Percentiles rank a stretch among this genome's conserved stretches.
phyloP scores from a whole-genome alignment of 2,329 filamentous ascomycete species.

The Verticillium longisporum region DNA sequence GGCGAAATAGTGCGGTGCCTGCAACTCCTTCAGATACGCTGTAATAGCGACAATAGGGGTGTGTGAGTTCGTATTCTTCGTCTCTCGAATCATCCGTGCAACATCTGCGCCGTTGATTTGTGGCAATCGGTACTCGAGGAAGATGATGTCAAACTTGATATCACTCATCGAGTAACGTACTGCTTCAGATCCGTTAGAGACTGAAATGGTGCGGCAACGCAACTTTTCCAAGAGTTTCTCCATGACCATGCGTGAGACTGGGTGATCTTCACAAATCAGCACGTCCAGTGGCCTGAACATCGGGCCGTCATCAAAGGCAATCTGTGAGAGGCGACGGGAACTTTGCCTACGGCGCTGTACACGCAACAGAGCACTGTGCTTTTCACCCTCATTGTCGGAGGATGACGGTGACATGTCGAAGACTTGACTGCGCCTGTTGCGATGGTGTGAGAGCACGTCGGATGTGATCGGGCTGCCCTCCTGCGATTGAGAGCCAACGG shows the following conservation, averaged over 20 bases:
- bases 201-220: conserved; percentile 87
- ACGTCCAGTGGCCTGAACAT: conserved; percentile 88
- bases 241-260: conserved; percentile 97
- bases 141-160: conserved; percentile 97
- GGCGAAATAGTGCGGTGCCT: conserved; percentile 92
- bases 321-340: conserved; percentile 87
- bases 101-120: conserved; percentile 94
- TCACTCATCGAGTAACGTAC: conserved; percentile 92
- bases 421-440: conserved; percentile 88
- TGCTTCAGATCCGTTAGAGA: conserved; percentile 83
- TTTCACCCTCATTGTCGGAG: conserved; percentile 92
- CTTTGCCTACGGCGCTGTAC: conserved; percentile 94
- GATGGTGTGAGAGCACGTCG: conserved; percentile 65
- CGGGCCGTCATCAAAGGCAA: conserved; percentile 77
- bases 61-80: conserved; percentile 87
- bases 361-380: conserved; percentile 81
- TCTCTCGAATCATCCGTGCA: conserved; percentile 95
- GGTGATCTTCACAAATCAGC: conserved; percentile 95
- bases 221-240: conserved; percentile 94
- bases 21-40: conserved; percentile 94
- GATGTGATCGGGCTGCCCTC: conserved; percentile 73
- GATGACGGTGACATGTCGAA: conserved; percentile 96
- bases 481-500: conserved; percentile 91
- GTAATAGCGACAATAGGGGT: conserved; percentile 96
- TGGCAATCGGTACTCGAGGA: conserved; percentile 93